Conservation (phyloP, 176 grass and related monocot species). For the Zoysia pacifica region DNA sequence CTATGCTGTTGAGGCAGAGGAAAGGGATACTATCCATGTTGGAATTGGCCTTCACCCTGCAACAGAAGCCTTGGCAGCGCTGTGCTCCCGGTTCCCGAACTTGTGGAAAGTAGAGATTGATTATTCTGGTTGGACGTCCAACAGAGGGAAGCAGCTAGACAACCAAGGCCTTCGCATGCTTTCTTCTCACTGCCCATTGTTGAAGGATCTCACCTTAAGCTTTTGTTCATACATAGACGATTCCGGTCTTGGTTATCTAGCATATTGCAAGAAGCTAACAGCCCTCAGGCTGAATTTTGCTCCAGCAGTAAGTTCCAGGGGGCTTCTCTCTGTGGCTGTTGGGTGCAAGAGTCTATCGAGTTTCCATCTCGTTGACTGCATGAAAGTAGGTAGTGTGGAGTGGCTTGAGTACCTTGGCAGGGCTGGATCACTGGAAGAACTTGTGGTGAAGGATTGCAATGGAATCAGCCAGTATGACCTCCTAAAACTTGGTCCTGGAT, state of each 20-base stretch:
- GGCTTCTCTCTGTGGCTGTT: conserved; percentile 51
- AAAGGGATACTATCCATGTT: conserved; percentile 51
- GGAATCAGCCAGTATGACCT: conserved; percentile 59
- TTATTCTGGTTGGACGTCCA: conserved; percentile 63
- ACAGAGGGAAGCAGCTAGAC: conserved; percentile 50
- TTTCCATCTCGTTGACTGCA: conserved; percentile 59
- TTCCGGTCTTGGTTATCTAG: conserved; percentile 48
- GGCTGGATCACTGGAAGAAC: conserved; percentile 51
- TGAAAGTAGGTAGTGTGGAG: conserved; percentile 46
- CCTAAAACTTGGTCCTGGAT: conserved; percentile 59
- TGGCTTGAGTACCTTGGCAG: conserved; percentile 73
- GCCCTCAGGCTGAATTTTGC: conserved; percentile 55
- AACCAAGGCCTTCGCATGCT: conserved; percentile 52
- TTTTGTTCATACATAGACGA: conserved; percentile 63
- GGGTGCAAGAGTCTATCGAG: conserved; percentile 62
- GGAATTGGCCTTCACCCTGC: conserved; percentile 47
- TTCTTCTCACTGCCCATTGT: conserved; percentile 46
- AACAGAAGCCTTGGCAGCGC: conserved; percentile 42
- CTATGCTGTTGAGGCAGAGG: conserved; percentile 41
- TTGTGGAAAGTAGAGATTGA: conserved; percentile 67
- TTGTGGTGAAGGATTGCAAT: conserved; percentile 59
- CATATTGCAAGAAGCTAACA: conserved; percentile 48
- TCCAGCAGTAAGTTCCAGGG: conserved; percentile 49
- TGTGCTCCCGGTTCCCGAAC: conserved; percentile 55
- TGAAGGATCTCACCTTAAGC: conserved; percentile 64